phyloP scores from a whole-genome alignment of 805 yeast species.

The Sugiyamaella smithiae region DNA sequence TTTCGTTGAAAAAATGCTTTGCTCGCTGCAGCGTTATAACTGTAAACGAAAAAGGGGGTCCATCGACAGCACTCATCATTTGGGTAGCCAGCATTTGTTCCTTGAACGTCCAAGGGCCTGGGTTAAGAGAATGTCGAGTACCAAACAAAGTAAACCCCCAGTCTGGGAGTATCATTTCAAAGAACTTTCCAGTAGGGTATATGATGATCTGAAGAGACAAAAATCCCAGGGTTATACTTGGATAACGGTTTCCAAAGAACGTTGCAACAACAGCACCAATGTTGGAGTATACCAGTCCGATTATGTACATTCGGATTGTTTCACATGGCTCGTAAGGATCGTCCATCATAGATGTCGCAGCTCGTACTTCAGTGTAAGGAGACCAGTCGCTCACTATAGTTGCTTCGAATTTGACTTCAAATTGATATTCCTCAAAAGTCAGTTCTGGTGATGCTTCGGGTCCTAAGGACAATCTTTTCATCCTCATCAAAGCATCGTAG shows the following conservation, averaged over 20 bases:
- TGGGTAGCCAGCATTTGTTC: conserved; percentile 65
- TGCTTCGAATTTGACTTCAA: conserved; percentile 37
- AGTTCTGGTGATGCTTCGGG: conserved; percentile 22
- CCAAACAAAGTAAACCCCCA: conserved; percentile 41
- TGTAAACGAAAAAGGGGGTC: conserved; percentile 16
- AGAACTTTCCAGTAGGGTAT: conserved; percentile 53
- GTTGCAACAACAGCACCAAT: conserved; percentile 55
- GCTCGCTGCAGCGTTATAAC: conserved; percentile 15
- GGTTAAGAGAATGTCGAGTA: conserved; percentile 47
- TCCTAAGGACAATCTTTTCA: conserved; percentile 32
- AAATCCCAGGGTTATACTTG: conserved; percentile 43
- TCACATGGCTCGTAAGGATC: conserved; percentile 47
- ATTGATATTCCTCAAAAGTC: conserved; percentile 18
- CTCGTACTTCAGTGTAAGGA: conserved; percentile 57
- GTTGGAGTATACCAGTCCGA: conserved; percentile 51
- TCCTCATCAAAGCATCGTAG: conserved; percentile 35
- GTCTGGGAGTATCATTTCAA: conserved; percentile 35
- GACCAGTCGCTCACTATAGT: conserved; percentile 40
- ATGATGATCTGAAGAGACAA: conserved; percentile 46
- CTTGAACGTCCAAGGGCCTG: conserved; percentile 63
- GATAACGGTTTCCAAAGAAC: conserved; percentile 55
- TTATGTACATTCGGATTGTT: conserved; percentile 50
- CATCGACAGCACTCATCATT: conserved; percentile 33
- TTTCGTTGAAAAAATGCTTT: conserved; percentile 20
- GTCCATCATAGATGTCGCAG: conserved; percentile 45